phyloP scores from a whole-genome alignment of 768 basidiomycete genomes.

The Kwoniella sp. region DNA sequence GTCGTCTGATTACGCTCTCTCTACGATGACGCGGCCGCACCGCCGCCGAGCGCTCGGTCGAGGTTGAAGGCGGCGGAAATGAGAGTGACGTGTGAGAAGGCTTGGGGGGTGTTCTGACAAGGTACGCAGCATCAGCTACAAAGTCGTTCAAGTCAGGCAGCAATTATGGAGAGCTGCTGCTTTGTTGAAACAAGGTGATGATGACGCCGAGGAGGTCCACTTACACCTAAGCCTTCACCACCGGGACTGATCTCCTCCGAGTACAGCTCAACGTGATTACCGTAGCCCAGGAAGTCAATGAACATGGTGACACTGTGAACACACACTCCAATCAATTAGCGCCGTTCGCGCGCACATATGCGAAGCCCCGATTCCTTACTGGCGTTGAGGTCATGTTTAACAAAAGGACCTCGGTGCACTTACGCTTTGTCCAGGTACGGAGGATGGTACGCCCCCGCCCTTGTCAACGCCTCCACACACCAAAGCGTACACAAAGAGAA shows the following conservation, averaged over 20 bases:
- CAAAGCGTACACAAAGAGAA: constrained; percentile 72
- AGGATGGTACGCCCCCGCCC: constrained; percentile 78
- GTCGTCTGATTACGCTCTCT: neutral
- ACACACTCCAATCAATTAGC: neutral
- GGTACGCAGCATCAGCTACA: too few relatives aligned
- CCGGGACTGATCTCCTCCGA: constrained; percentile 65
- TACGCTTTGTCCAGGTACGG: constrained; percentile 66
- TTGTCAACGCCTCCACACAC: constrained; percentile 85
- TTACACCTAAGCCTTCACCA: constrained; percentile 69
- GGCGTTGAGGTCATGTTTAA: constrained; percentile 58
- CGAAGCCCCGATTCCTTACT: too few relatives aligned
- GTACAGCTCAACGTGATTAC: constrained; percentile 84
- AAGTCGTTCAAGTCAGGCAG: neutral
- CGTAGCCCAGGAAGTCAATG: constrained; percentile 67
- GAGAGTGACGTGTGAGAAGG: constrained; percentile 56
- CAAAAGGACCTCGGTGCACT: too few relatives aligned
- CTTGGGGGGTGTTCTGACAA: constrained; percentile 54
- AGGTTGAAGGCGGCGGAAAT: constrained; percentile 55
- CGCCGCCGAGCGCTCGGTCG: constrained; percentile 40
- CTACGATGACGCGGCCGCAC: neutral
- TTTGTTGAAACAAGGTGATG: neutral
- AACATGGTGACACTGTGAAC: constrained; percentile 66
- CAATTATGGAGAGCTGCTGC: neutral
- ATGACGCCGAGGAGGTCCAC: neutral
- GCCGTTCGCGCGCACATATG: neutral